Conservation (phyloP, 768 basidiomycete species). For the Heimioporus sp. region DNA sequence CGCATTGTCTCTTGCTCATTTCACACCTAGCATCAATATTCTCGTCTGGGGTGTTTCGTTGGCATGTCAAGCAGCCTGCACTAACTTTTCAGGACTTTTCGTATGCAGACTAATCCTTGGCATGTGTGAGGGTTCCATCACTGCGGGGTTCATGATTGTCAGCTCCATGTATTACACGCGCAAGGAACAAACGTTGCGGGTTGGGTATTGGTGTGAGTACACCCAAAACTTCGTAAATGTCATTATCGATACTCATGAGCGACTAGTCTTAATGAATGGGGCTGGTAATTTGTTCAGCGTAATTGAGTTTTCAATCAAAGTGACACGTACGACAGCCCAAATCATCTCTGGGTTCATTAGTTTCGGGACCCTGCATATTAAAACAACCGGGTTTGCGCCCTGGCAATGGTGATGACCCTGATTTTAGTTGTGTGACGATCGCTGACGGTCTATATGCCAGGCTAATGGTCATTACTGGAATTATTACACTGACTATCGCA, state of each 20-base stretch:
- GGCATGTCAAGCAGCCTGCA: conserved; percentile 66
- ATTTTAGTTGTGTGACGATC: neutral
- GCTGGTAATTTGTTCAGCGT: conserved; percentile 40
- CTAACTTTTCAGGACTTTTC: conserved; percentile 45
- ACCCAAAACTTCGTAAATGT: too few species aligned
- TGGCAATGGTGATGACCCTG: conserved; percentile 61
- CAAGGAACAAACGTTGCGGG: too few species aligned
- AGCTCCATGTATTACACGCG: too few species aligned
- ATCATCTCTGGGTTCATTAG: conserved; percentile 69
- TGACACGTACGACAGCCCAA: conserved; percentile 45
- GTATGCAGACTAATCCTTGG: conserved; percentile 55
- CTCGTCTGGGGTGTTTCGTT: conserved; percentile 63
- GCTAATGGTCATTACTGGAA: conserved; percentile 72
- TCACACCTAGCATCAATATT: conserved; percentile 49
- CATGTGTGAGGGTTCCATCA: conserved; percentile 48
- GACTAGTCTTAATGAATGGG: conserved; percentile 72
- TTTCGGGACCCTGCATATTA: conserved; percentile 64
- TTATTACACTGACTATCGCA: conserved; percentile 52
- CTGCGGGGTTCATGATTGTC: conserved; percentile 60
- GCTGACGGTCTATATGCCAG: conserved; percentile 14
- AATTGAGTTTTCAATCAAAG: neutral
- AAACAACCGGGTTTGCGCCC: conserved; percentile 53
- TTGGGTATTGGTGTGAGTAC: too few species aligned
- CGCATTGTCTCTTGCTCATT: conserved; percentile 40
- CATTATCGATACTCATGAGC: neutral